These are phyloP conservation scores for Chlorella sp. DNA, from an alignment of 139 green algal genomes.

Conservation along the genomic window DNA sequence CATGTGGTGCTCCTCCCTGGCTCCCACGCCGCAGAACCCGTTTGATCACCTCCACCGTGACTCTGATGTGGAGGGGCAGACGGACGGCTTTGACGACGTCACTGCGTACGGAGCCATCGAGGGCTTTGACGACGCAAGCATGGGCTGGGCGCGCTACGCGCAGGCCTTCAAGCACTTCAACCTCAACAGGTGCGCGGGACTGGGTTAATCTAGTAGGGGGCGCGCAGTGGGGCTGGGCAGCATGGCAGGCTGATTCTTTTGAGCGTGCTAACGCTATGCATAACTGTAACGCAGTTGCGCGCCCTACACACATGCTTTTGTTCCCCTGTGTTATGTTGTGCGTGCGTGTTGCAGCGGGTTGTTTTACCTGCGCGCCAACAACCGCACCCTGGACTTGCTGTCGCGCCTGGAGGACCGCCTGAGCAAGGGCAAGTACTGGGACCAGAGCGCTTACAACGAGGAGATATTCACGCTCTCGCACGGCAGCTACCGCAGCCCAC, in stretches of 20 bases:
- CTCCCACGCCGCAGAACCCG: constrained; percentile 41
- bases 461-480: constrained; percentile 86
- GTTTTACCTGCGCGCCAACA: constrained; percentile 78
- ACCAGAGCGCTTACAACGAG: constrained; percentile 87
- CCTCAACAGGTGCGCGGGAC: too few relatives aligned
- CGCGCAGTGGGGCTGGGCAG: too few relatives aligned
- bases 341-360: constrained; percentile 57
- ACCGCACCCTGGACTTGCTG: constrained; percentile 42
- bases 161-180: constrained; percentile 71
- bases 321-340: too few relatives aligned
- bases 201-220: too few relatives aligned
- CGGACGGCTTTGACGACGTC: constrained; percentile 74
- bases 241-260: too few relatives aligned
- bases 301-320: too few relatives aligned
- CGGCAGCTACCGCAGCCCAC: constrained; percentile 60
- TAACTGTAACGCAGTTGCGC: too few relatives aligned
- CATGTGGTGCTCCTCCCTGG: too few relatives aligned
- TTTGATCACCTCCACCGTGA: constrained; percentile 62
- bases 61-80: constrained; percentile 73
- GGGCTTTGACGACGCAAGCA: constrained; percentile 77
- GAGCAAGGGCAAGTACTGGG: constrained; percentile 73
- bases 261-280: too few relatives aligned
- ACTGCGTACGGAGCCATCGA: constrained; percentile 87
- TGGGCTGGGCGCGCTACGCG: constrained; percentile 82
- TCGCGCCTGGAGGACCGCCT: constrained; percentile 53